Conservation (phyloP, 257 asterid genomes). For the Anisodus tanguticus region DNA sequence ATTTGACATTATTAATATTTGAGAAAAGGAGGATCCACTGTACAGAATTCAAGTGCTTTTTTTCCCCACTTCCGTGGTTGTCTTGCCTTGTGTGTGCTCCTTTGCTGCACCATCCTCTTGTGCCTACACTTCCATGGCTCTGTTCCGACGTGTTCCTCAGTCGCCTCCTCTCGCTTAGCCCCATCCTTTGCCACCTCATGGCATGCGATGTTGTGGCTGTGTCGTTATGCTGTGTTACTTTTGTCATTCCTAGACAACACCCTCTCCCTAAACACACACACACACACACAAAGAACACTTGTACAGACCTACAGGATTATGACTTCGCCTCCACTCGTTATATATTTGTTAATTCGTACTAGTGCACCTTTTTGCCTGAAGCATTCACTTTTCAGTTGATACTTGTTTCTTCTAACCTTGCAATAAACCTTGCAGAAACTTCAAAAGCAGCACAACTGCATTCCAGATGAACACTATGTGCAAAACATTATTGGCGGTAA, state of each 20-base stretch:
- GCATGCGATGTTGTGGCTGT: neutral
- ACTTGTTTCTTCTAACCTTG: conserved; percentile 32
- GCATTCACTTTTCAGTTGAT: neutral
- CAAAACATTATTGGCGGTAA: conserved; percentile 85
- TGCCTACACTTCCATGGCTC: neutral
- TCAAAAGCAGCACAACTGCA: conserved; percentile 94
- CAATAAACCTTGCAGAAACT: conserved; percentile 69
- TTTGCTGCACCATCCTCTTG: neutral
- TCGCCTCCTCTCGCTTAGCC: neutral
- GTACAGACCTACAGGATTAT: neutral
- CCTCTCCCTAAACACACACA: neutral
- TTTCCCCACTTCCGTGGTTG: neutral
- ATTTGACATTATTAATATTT: neutral
- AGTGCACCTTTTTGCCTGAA: neutral
- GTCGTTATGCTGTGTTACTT: neutral
- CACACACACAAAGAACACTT: neutral
- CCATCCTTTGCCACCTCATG: neutral
- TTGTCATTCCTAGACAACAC: neutral
- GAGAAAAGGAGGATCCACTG: conserved; percentile 15
- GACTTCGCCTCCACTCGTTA: neutral
- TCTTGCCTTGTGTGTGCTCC: neutral
- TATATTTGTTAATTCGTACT: neutral
- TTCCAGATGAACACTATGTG: conserved; percentile 98
- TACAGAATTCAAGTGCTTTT: neutral
- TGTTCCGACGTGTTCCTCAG: neutral